Evolutionary conservation across 2,329 filamentous ascomycete species (phyloP), one percentile per base, ranked within the genome.

Genomic region (Tolypocladium pustulatum): DNA sequence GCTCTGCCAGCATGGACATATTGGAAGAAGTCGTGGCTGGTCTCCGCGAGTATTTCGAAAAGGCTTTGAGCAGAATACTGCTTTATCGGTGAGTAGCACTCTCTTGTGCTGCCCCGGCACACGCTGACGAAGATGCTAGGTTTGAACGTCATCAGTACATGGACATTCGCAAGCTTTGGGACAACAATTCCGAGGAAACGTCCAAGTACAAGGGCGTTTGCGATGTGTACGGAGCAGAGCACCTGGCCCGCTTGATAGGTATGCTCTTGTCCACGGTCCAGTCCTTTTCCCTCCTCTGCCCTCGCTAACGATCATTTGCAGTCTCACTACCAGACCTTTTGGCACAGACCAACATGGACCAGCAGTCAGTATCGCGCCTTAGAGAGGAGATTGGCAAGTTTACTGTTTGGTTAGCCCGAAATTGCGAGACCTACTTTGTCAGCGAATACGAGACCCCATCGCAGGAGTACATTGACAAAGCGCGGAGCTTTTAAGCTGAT

Each of bases 291-390:
- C 12, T 41, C 10, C 8, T 25, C 7, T 38, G 12, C 36, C 13
- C 30, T 27, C 36, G 9, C 54, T 53, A 46, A 65, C 54, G 36
- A 37, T 46, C 41, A 41, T 32, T 43, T 32, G 59, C 65, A 96
- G 93, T 95, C 4, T 88, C 89, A 1, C 85, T 97, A 65, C 93
- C 94, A 0, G 94, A 99, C 70, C 85, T 97, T 46, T 86, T 97
- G 62, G 92, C 92, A 4, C 94, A 99, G 72, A 99, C 94, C 57
- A 97, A 97, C 75, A 96, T 99, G 91, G 94, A 97, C 68, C 81
- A 88, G 57, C 91, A 96, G 71, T 92, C 91, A 2, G 90, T 96
- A 49, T 89, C 87, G 62, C 88, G 91, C 54, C 83, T 97, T 32
- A 87, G 91, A 15, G 91, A 97, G 67, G 94, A 99, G 71, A 81